phyloP scores from a whole-genome alignment of 495 filamentous ascomycete species.

The Staphylotrichum tortipilum region DNA sequence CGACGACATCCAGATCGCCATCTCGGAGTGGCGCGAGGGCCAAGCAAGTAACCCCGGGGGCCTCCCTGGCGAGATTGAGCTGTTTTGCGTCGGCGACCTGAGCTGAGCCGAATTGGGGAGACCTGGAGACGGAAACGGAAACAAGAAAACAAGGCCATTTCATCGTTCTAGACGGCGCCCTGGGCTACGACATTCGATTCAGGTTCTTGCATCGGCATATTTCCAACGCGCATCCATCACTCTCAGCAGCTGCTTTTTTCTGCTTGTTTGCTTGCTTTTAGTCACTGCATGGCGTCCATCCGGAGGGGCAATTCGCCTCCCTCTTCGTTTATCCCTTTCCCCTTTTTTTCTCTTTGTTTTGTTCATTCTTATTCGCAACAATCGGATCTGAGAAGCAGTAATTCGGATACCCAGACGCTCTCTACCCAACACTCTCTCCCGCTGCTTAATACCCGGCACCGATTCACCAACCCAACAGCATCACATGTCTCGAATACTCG shows the following conservation, averaged over 20 bases:
- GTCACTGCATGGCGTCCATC: conserved; percentile 7
- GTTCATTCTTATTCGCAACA: background rate
- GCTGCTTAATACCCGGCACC: background rate
- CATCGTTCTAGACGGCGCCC: background rate
- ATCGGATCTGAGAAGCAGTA: background rate
- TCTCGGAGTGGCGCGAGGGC: conserved; percentile 82
- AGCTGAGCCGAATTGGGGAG: conserved; percentile 1
- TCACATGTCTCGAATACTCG: too few species aligned
- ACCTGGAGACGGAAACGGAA: background rate
- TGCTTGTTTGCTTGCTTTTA: background rate
- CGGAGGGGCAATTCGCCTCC: background rate
- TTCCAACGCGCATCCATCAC: background rate
- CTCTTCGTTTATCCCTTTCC: background rate
- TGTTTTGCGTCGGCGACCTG: conserved; percentile 49
- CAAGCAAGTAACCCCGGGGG: conserved; percentile 57
- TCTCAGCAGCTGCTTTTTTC: background rate
- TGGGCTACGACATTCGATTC: background rate
- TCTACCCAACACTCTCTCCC: background rate
- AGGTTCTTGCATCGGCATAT: conserved; percentile 3
- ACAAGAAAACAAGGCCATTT: background rate
- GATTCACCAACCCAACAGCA: background rate
- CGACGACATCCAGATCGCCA: conserved; percentile 89
- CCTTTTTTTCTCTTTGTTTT: background rate
- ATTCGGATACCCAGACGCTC: background rate
- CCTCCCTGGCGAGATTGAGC: conserved; percentile 79